Evolutionary conservation across 2,329 filamentous ascomycete genomes (phyloP).

Genomic region (Colletotrichum simmondsii): DNA sequence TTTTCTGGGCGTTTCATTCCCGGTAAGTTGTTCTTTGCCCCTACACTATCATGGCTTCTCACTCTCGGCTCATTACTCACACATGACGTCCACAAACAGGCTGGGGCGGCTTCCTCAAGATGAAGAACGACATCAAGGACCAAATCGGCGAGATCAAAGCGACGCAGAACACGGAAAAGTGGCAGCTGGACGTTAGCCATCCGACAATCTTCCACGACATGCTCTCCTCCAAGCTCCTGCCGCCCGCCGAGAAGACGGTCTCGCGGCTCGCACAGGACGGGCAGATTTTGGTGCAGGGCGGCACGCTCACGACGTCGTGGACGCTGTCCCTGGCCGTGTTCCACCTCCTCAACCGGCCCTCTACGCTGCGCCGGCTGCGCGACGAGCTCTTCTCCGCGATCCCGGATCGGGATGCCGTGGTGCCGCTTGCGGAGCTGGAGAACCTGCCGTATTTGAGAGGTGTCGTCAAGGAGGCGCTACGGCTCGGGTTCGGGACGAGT

Average conservation of each 20-base stretch:
- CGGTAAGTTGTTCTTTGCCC: slow-evolving; percentile 33
- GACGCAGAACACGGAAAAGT: slow-evolving; percentile 46
- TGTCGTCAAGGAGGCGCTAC: slow-evolving; percentile 62
- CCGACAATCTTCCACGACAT: slow-evolving; percentile 51
- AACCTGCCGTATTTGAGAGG: slow-evolving; percentile 57
- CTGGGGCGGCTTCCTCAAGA: slow-evolving; percentile 50
- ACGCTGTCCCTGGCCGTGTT: slow-evolving; percentile 47
- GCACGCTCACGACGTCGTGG: slow-evolving; percentile 53
- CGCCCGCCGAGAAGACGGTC: slow-evolving; percentile 46
- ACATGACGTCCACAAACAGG: slow-evolving; percentile 39
- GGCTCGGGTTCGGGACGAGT: slow-evolving; percentile 59
- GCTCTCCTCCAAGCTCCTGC: slow-evolving; percentile 44
- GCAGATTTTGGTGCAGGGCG: slow-evolving; percentile 50
- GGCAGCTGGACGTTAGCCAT: slow-evolving; percentile 46
- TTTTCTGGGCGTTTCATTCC: slow-evolving; percentile 48
- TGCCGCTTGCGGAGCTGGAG: slow-evolving; percentile 44
- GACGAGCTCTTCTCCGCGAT: slow-evolving; percentile 49
- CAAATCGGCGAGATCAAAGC: slow-evolving; percentile 49
- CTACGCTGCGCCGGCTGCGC: slow-evolving; percentile 44
- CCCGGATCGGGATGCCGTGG: slow-evolving; percentile 41
- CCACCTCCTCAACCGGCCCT: slow-evolving; percentile 46
- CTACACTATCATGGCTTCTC: too few species aligned
- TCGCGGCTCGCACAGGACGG: slow-evolving; percentile 50
- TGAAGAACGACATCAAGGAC: slow-evolving; percentile 49
- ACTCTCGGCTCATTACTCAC: slow-evolving; percentile 16